Evolutionary conservation across 2,329 filamentous ascomycete species (phyloP).

Genomic region (Aulographum hederae): DNA sequence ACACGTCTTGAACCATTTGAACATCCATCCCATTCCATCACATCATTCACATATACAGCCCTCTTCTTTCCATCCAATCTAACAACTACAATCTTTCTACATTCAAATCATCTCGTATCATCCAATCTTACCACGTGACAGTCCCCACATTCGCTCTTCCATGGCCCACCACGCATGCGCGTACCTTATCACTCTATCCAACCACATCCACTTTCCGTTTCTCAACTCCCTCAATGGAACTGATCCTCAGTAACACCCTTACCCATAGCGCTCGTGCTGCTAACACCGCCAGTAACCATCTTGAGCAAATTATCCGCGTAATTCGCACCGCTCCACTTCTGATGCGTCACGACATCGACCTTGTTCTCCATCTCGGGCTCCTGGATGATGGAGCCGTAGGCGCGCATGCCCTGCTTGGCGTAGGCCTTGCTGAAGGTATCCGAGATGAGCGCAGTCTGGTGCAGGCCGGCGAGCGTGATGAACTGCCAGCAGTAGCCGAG

Average conservation of each 20-base stretch:
- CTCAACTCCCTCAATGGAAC: too few relatives aligned
- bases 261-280: conserved; percentile 87
- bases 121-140: too few relatives aligned
- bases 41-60: too few relatives aligned
- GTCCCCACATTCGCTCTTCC: too few relatives aligned
- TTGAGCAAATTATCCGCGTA: conserved; percentile 91
- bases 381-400: conserved; percentile 92
- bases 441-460: conserved; percentile 85
- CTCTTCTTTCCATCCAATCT: too few relatives aligned
- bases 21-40: too few relatives aligned
- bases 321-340: conserved; percentile 94
- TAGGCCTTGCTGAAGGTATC: conserved; percentile 78
- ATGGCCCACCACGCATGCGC: too few relatives aligned
- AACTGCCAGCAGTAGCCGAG: conserved; percentile 99
- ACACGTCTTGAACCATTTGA: too few relatives aligned
- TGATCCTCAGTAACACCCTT: conserved; percentile 97
- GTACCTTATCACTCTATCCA: too few relatives aligned
- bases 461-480: conserved; percentile 94
- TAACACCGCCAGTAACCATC: conserved; percentile 91
- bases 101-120: too few relatives aligned
- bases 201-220: too few relatives aligned
- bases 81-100: too few relatives aligned
- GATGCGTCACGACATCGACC: conserved; percentile 92
- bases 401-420: conserved; percentile 71
- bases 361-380: conserved; percentile 87